Evolutionary conservation across 1,284 basidiomycete genomes (phyloP).

Genomic region (Ustilago sp.): DNA sequence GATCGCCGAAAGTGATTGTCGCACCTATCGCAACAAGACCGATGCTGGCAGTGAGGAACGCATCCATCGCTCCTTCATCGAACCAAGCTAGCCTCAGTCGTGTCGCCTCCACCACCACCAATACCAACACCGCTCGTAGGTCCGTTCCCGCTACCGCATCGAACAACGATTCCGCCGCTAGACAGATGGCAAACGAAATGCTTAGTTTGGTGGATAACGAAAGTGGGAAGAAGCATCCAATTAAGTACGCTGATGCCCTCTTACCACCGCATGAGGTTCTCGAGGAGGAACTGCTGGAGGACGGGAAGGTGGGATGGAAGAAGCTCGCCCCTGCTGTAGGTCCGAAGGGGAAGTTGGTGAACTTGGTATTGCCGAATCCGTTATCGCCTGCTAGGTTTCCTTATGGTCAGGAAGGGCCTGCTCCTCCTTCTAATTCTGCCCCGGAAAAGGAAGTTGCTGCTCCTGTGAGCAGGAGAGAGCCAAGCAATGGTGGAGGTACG

Average conservation of each 20-base stretch:
- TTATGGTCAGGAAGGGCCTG: conserved; percentile 39
- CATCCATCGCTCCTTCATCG: conserved; percentile 17
- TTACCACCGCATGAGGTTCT: not conserved
- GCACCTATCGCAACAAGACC: not conserved
- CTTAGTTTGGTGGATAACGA: not conserved
- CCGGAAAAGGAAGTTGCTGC: not conserved
- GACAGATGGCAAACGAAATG: conserved; percentile 12
- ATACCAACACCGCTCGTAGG: conserved; percentile 6
- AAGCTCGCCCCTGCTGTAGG: conserved; percentile 30
- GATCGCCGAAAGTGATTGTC: not conserved
- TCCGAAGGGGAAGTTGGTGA: conserved; percentile 50
- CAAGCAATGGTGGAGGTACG: not conserved
- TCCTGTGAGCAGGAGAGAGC: not conserved
- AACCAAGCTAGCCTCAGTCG: conserved; percentile 19
- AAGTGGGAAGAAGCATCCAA: conserved; percentile 12
- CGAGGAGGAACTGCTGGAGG: not conserved
- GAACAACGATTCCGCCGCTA: not conserved
- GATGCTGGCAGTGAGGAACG: conserved; percentile 6
- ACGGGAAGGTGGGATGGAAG: not conserved
- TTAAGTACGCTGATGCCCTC: conserved; percentile 35
- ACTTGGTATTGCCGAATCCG: conserved; percentile 40
- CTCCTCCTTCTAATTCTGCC: not conserved
- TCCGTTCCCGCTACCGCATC: not conserved
- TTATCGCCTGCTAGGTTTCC: conserved; percentile 47
- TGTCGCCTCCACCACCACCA: conserved; percentile 13